phyloP scores from a whole-genome alignment of 176 grass and related monocot genomes.

The Carex littledalei region DNA sequence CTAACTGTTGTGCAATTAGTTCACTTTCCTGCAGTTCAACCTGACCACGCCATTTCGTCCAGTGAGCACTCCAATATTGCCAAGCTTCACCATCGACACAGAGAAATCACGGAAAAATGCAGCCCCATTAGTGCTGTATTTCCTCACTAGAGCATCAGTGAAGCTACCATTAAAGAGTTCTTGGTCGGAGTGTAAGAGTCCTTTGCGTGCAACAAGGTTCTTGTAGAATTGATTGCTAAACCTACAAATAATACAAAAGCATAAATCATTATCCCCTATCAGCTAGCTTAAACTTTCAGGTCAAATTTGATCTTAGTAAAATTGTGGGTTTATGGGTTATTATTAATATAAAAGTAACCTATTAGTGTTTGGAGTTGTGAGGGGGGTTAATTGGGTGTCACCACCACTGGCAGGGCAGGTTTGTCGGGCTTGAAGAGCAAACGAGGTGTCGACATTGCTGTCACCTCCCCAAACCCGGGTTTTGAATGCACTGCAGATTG shows the following conservation, averaged over 20 bases:
- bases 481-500: conserved; percentile 34
- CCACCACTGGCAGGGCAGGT: conserved; percentile 1
- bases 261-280: conserved; percentile 13
- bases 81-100: conserved; percentile 59
- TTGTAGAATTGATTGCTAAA: conserved; percentile 81
- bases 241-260: neutral
- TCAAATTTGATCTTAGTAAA: no score
- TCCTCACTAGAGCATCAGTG: conserved; percentile 31
- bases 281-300: neutral
- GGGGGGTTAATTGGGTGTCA: neutral
- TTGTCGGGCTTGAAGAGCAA: neutral
- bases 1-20: conserved; percentile 16
- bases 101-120: conserved; percentile 48
- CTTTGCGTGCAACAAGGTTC: conserved; percentile 29
- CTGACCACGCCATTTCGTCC: conserved; percentile 60
- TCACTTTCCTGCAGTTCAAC: conserved; percentile 58
- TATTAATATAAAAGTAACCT: no score
- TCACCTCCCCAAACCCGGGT: conserved; percentile 8
- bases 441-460: neutral
- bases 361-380: conserved; percentile 21
- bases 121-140: conserved; percentile 30
- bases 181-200: conserved; percentile 65
- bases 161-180: conserved; percentile 51
- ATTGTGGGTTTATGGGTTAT: no score
- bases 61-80: conserved; percentile 50